These are phyloP conservation scores for Rhododendron griersonianum DNA, from an alignment of 148 eudicot species.

Conservation along the genomic window DNA sequence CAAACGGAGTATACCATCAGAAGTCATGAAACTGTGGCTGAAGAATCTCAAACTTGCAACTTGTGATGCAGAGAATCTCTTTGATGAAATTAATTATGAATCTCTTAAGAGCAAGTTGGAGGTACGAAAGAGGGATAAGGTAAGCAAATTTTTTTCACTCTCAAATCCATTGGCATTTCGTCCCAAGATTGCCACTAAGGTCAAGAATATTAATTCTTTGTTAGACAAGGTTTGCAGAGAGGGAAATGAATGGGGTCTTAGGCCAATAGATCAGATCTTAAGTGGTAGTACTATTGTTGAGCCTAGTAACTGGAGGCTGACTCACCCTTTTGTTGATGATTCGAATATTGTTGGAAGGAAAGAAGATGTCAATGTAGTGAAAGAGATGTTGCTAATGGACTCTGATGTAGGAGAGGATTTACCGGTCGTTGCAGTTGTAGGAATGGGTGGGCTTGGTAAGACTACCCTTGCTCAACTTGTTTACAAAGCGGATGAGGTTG, in stretches of 20 bases:
- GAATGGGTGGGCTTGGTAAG: background rate
- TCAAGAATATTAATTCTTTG: background rate
- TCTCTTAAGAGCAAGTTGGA: background rate
- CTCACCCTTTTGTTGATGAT: constrained; percentile 2
- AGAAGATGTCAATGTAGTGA: background rate
- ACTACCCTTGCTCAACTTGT: constrained; percentile 15
- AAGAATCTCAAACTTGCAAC: background rate
- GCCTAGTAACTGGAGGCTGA: too few species aligned
- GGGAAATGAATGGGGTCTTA: constrained; percentile 5
- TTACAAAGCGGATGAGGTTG: background rate
- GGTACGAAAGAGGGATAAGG: background rate
- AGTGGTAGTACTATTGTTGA: background rate
- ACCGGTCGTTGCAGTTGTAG: constrained; percentile 7
- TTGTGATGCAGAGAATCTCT: background rate
- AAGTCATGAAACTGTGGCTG: background rate
- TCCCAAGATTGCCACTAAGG: background rate
- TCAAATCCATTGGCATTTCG: background rate
- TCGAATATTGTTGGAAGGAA: constrained; percentile 9
- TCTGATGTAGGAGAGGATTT: background rate
- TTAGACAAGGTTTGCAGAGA: background rate
- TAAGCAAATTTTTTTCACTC: background rate
- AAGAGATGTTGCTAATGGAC: background rate
- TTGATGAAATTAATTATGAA: background rate
- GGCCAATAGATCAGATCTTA: background rate
- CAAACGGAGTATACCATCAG: background rate